Conservation (phyloP, 2,329 filamentous ascomycete genomes). For the Ramichloridium luteum region DNA sequence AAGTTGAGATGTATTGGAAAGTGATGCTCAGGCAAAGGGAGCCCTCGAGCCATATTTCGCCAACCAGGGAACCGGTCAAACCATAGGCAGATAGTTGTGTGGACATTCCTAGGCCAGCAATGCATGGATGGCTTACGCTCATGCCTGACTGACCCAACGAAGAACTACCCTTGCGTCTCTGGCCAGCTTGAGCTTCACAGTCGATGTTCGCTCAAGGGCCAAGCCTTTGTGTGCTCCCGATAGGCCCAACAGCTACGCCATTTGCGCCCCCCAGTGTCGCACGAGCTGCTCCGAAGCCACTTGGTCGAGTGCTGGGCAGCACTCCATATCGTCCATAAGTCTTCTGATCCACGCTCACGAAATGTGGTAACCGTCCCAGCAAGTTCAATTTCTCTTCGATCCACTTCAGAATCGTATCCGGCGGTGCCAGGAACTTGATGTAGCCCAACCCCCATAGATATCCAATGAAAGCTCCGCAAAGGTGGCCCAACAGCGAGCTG, state of each 20-base stretch:
- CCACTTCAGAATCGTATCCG: constrained; percentile 77
- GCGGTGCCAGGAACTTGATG: constrained; percentile 78
- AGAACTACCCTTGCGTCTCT: too few species aligned
- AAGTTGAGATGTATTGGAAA: constrained; percentile 28
- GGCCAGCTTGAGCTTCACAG: too few species aligned
- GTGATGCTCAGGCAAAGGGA: too few species aligned
- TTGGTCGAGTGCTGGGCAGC: constrained; percentile 49
- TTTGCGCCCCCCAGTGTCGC: constrained; percentile 21
- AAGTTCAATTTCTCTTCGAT: constrained; percentile 81
- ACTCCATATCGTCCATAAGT: constrained; percentile 89
- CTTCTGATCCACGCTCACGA: constrained; percentile 90
- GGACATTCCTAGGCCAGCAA: too few species aligned
- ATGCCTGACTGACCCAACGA: too few species aligned
- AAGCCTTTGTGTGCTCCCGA: constrained; percentile 54
- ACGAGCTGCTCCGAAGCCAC: constrained; percentile 15
- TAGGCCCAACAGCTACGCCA: constrained; percentile 44
- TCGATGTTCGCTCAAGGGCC: constrained; percentile 44
- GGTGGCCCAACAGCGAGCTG: constrained; percentile 74
- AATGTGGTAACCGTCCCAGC: constrained; percentile 72
- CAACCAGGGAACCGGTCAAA: too few species aligned
- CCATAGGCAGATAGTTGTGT: too few species aligned
- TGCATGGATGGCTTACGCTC: too few species aligned
- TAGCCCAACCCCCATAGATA: constrained; percentile 84
- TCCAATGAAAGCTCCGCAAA: constrained; percentile 71
- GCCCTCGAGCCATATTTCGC: too few species aligned